A percentile compares a stretch with the other conserved stretches of the same genome.
phyloP scores from a whole-genome alignment of 345 rosid genomes.

The Abelmoschus esculentus region DNA sequence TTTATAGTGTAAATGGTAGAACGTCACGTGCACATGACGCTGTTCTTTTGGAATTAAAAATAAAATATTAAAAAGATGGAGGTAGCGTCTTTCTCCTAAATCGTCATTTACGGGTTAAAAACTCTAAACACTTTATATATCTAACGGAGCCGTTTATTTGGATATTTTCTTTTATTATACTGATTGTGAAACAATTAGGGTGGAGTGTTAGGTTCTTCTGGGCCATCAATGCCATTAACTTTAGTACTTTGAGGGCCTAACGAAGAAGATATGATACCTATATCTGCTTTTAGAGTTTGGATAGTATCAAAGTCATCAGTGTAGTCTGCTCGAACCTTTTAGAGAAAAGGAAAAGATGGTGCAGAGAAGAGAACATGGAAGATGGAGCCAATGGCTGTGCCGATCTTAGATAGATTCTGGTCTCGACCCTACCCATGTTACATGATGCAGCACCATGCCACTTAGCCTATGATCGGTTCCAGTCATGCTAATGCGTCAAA shows the following conservation, averaged over 20 bases:
- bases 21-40: no score
- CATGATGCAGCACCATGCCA: not conserved
- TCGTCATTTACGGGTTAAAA: no score
- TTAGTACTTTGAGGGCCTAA: constrained; percentile 5
- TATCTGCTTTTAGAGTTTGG: constrained; percentile 4
- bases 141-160: no score
- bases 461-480: not conserved
- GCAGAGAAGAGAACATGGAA: not conserved
- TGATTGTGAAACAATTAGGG: not conserved
- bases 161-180: not conserved
- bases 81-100: no score
- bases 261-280: constrained; percentile 1
- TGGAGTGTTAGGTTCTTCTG: not conserved
- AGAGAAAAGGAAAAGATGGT: not conserved
- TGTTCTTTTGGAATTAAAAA: no score
- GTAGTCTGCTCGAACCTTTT: not conserved
- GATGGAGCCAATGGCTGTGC: not conserved
- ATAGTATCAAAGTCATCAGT: not conserved
- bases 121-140: no score
- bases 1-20: no score
- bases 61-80: no score
- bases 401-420: not conserved
- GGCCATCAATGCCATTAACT: not conserved
- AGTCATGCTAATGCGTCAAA: not conserved
- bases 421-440: constrained; percentile 4